phyloP scores from a whole-genome alignment of 2,329 filamentous ascomycete species.

The Aspergillus piperis region DNA sequence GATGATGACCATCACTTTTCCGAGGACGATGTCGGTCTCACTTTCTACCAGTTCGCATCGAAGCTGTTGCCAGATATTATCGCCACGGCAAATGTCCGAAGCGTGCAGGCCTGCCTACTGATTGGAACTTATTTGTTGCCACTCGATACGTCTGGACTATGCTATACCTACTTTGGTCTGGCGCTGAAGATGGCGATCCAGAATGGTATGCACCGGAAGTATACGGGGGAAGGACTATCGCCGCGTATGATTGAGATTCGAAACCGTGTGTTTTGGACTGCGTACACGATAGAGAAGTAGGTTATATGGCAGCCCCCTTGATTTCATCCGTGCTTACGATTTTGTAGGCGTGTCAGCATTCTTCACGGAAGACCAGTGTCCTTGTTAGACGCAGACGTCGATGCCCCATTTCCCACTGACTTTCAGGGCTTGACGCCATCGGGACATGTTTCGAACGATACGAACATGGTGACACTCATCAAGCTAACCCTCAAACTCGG shows the following conservation, averaged over 20 bases:
- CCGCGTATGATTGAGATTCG: slow-evolving; percentile 54
- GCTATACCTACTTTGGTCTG: slow-evolving; percentile 59
- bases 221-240: slow-evolving; percentile 51
- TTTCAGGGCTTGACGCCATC: slow-evolving; percentile 47
- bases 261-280: slow-evolving; percentile 61
- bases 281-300: slow-evolving; percentile 59
- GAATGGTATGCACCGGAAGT: slow-evolving; percentile 61
- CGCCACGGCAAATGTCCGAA: slow-evolving; percentile 57
- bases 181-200: slow-evolving; percentile 60
- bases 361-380: slow-evolving; percentile 60
- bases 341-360: slow-evolving; percentile 54
- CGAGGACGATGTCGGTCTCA: slow-evolving; percentile 57
- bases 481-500: slow-evolving; percentile 47
- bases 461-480: slow-evolving; percentile 51
- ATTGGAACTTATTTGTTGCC: slow-evolving; percentile 59
- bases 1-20: slow-evolving; percentile 43
- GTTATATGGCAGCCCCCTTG: slow-evolving; percentile 4
- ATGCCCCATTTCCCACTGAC: slow-evolving; percentile 55
- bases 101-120: slow-evolving; percentile 60
- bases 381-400: slow-evolving; percentile 55
- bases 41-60: slow-evolving; percentile 59
- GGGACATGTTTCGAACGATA: slow-evolving; percentile 46
- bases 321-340: slow-evolving; percentile 9
- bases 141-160: slow-evolving; percentile 58
- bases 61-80: slow-evolving; percentile 60